Percentiles rank a stretch among this genome's conserved stretches.
Conservation (phyloP, 2,329 filamentous ascomycete genomes). For the Drechslera avenae region DNA sequence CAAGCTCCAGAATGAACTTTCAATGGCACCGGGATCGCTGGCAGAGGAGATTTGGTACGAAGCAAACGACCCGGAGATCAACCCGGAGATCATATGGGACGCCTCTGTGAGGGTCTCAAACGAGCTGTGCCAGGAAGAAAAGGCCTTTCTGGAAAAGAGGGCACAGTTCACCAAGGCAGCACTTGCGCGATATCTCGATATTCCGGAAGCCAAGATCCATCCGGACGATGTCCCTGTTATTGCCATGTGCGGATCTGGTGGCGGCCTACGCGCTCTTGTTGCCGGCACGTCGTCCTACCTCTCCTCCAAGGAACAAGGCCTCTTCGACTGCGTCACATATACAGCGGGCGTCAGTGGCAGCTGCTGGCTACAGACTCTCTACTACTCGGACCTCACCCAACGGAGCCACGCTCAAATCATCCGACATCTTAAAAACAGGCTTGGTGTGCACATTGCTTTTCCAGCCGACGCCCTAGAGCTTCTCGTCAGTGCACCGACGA, state of each 20-base stretch:
- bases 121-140: constrained; percentile 82
- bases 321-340: constrained; percentile 94
- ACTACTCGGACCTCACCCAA: constrained; percentile 76
- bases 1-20: constrained; percentile 87
- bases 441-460: constrained; percentile 89
- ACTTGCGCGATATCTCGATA: constrained; percentile 78
- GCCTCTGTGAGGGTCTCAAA: constrained; percentile 81
- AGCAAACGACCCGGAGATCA: constrained; percentile 78
- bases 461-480: constrained; percentile 82
- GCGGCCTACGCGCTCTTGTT: constrained; percentile 85
- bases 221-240: constrained; percentile 92
- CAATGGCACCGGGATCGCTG: constrained; percentile 83
- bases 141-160: constrained; percentile 71
- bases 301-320: constrained; percentile 80
- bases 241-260: constrained; percentile 92
- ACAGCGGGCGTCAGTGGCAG: constrained; percentile 94
- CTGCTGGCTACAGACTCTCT: constrained; percentile 92
- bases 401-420: constrained; percentile 72
- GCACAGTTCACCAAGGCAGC: constrained; percentile 71
- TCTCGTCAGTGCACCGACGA: constrained; percentile 86
- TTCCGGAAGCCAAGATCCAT: constrained; percentile 81
- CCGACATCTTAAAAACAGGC: constrained; percentile 82
- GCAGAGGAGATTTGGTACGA: constrained; percentile 94
- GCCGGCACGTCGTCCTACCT: constrained; percentile 87
- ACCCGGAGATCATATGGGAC: constrained; percentile 85